Conservation (phyloP, 306 rosid genomes). For the Quercus variabilis region DNA sequence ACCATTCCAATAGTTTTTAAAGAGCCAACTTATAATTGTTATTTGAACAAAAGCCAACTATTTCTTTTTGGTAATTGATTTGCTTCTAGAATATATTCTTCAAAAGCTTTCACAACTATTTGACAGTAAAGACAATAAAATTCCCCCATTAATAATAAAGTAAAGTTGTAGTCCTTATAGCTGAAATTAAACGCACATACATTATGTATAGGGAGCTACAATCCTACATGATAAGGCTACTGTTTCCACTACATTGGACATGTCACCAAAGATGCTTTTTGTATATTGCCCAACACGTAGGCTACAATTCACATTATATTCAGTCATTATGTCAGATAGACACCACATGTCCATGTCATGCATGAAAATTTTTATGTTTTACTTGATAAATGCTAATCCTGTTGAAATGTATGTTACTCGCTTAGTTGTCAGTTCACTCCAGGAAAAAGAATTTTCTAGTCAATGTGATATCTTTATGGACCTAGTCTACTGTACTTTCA, state of each 20-base stretch:
- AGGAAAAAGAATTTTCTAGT: neutral
- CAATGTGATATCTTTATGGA: conserved; percentile 9
- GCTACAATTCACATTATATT: neutral
- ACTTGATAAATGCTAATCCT: no score
- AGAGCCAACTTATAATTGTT: neutral
- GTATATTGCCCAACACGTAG: neutral
- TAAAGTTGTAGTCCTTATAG: neutral
- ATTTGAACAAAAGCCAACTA: neutral
- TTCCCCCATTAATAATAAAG: neutral
- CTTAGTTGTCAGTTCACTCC: no score
- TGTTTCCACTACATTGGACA: neutral
- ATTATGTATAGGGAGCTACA: neutral
- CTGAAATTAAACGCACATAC: neutral
- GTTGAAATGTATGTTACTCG: no score
- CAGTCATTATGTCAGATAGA: neutral
- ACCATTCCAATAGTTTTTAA: neutral
- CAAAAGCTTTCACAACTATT: neutral
- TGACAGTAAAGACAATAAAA: neutral
- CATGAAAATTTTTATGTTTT: no score
- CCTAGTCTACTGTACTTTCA: conserved; percentile 41
- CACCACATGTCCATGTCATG: neutral
- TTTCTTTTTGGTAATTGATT: neutral
- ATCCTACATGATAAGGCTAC: neutral
- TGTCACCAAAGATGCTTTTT: neutral
- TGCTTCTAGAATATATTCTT: neutral